Evolutionary conservation across 192 early-diverging fungal genomes (phyloP), one percentile per base, ranked within the genome.

Genomic region (Backusella liffmaniae): DNA sequence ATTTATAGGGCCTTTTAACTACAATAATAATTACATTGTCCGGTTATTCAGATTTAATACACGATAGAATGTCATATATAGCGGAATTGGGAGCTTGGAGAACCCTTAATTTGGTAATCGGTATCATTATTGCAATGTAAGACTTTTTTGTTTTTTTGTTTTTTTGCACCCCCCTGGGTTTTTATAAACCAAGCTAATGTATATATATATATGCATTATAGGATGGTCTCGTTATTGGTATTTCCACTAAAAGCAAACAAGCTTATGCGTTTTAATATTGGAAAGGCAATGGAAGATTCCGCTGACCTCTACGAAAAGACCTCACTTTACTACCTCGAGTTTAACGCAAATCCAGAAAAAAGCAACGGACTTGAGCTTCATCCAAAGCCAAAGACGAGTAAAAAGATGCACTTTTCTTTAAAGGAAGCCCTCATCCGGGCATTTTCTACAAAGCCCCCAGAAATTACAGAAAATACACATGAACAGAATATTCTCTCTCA

Each of bases 171-270:
- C 26, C 2, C 4, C n/a, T 67, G 10, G 30, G 13, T 67, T 32
- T 67, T 34, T 32, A 67, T 34, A 34, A 67, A 35, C 29, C 12
- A 67, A 34, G 34, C 34, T 13, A 30, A 26, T 8, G 39, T 21
- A 36, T 39, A 12, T 8, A 37, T n/a, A 26, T 26, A 69, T 13
- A 36, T 53, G 34, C 18, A 72, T 1, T 34, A 66, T 66, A 74
- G 73, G 65, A 21, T 42, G 32, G 62, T 74, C 23, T 67, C 59
- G 32, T 30, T 74, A 12, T 74, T 62, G 10, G 62, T 74, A 21
- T 74, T 74, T 32, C 73, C 73, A 66, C 16, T 65, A 44, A 74
- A 74, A 66, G 73, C 73, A 41, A 74, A 53, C 6, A 32, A 42
- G 9, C 35, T 65, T 5, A 62, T 74, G 59, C 35, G 73, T 32